Evolutionary conservation across 805 yeast genomes (phyloP), one percentile per base, ranked within the genome.

Genomic region (Citeromyces matritensis): DNA sequence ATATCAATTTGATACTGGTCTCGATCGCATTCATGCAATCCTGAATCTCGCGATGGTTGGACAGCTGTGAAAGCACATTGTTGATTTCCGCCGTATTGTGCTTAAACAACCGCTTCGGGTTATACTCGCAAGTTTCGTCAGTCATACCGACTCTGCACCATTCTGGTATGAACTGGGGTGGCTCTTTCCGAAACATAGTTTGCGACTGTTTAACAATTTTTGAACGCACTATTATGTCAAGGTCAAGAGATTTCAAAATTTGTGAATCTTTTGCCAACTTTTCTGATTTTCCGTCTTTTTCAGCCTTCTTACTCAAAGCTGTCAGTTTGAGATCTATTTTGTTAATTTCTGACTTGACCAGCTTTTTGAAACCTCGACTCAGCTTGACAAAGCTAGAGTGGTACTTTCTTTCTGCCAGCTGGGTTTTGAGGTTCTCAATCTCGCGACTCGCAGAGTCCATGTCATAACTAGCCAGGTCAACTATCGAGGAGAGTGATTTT

Each of bases 101-200:
- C 29, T 54, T 60, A 47, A 61, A 60, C 35, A 60, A 71, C 23
- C 55, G 51, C 26, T 62, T 53, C 2, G 81, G 78, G 40, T 72
- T 66, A 11, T 41, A 41, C 30, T 49, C 27, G 32, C 49, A 24
- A 4, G 46, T 39, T 32, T 57, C 49, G 30, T 57, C 55, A 8
- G 42, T 43, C 11, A 52, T 30, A 5, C 48, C 49, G 21, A 33
- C 47, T 29, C 21, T 47, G 33, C 30, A 59, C 60, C 38, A 45
- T 29, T 13, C 44, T 23, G 56, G 52, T 15, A 67, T 42, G 29
- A 54, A 60, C 2, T 35, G 29, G 2, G 67, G 68, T 2, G 64
- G 63, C 12, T 39, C 28, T 1, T 34, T 33, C 33, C 47, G 50
- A 9, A 59, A 44, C 2, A 57, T 34, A 24, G 33, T 36, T 12